Percentiles rank a stretch among this genome's conserved stretches.
These are phyloP conservation scores for Aspergillus nanangensis DNA, from an alignment of 495 filamentous ascomycete species.

Conservation along the genomic window DNA sequence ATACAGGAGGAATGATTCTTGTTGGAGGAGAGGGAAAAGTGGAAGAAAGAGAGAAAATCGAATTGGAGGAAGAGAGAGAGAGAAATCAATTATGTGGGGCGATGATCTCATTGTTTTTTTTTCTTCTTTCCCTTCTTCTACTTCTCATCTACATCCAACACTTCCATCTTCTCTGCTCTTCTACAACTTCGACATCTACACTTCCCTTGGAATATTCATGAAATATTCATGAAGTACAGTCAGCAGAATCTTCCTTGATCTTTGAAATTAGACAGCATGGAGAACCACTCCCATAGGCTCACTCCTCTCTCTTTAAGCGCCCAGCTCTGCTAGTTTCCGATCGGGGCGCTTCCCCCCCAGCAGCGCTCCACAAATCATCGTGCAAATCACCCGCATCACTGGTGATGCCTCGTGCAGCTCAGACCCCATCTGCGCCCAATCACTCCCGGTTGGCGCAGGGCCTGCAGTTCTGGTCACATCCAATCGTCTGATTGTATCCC, in stretches of 20 bases:
- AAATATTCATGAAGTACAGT: neutral
- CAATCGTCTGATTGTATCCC: constrained; percentile 2
- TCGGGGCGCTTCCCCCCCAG: constrained; percentile 16
- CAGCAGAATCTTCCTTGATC: no score
- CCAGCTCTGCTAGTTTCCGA: constrained; percentile 10
- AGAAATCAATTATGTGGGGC: neutral
- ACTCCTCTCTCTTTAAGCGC: constrained; percentile 6
- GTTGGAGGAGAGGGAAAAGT: neutral
- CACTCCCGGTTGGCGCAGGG: constrained; percentile 12
- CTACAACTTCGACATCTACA: neutral
- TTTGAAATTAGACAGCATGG: no score
- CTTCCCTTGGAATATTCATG: neutral
- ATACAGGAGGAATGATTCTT: neutral
- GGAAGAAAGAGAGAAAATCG: neutral
- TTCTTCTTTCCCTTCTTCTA: neutral
- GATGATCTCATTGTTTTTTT: neutral
- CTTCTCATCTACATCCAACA: neutral
- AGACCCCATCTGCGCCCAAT: neutral
- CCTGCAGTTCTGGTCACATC: constrained; percentile 36
- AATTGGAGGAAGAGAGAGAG: neutral
- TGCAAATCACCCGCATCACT: neutral
- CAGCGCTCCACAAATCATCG: constrained; percentile 11
- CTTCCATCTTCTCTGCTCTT: neutral
- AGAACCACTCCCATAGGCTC: no score
- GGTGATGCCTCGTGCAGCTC: constrained; percentile 21